A percentile compares a stretch with the other conserved stretches of the same genome.
Evolutionary conservation across 176 grass and related monocot genomes (phyloP).

Genomic region (Cocos nucifera): DNA sequence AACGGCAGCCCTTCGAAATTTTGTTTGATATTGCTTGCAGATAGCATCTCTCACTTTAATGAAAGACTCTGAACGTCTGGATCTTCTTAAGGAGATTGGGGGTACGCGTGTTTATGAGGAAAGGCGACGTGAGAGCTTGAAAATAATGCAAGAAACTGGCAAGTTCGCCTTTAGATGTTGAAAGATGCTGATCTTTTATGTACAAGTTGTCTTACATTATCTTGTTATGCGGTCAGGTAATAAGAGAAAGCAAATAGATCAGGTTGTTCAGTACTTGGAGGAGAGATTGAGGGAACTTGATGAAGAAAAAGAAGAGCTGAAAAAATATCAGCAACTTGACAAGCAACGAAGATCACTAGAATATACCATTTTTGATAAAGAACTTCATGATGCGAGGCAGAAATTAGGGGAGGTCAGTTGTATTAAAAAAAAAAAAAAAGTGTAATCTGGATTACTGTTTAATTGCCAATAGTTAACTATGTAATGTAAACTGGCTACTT

Average conservation of each 20-base stretch:
- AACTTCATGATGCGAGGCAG: conserved; percentile 81
- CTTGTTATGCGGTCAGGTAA: conserved; percentile 43
- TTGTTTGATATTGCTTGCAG: conserved; percentile 34
- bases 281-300: conserved; percentile 83
- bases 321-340: conserved; percentile 94
- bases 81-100: conserved; percentile 99
- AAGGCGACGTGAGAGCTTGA: conserved; percentile 86
- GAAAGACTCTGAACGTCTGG: conserved; percentile 94
- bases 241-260: conserved; percentile 99
- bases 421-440: neutral
- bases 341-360: conserved; percentile 89
- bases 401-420: conserved; percentile 56
- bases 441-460: no score
- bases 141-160: conserved; percentile 98
- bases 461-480: no score
- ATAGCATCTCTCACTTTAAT: conserved; percentile 96
- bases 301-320: conserved; percentile 98
- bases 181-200: no score
- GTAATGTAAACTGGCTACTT: no score
- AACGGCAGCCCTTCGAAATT: neutral
- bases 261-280: conserved; percentile 89
- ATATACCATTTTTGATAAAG: conserved; percentile 93
- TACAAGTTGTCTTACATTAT: neutral
- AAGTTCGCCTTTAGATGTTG: conserved; percentile 14
- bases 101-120: conserved; percentile 96